Base-by-base conservation (phyloP, 768 basidiomycete species). In the Boletus tylopilopsis region DNA sequence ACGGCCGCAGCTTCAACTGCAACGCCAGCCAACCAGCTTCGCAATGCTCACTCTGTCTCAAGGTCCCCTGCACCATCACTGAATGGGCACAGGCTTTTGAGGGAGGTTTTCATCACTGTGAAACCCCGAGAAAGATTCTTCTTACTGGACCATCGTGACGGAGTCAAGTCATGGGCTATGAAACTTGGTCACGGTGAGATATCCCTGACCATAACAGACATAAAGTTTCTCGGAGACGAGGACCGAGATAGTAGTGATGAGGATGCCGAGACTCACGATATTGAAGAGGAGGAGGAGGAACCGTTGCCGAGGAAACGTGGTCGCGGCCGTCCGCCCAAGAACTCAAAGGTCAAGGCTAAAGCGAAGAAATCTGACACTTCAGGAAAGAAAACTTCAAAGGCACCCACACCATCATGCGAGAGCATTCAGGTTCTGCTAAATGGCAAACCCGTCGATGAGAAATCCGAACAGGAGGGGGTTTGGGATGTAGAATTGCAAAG, bases 111-210 rank as follows among this genome's bases (percentile, higher is more conserved):
- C n/a, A 61, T 85, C 47, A 70, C 67, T 33, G 75, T 81, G n/a
- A 72, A 81, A 41, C 88, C 88, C 11, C 69, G 67, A 10, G 82
- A 78, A 25, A 73, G 90, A 34, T 70, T 70, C 18, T 66, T 91
- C 33, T 70, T 69, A 25, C 70, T 92, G 25, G 82, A 88, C 58
- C 69, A 81, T 47, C 73, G 73, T 36, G 85, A 89, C 45, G 86
- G 88, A 5, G 90, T 91, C 41, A 80, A 77, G 60, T 79, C 69
- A 30, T 91, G 90, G 90, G 79, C 80, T 5, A 70, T 89, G 64
- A 75, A 82, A 40, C 73, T 90, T 29, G 71, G 72, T 10, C 70
- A 71, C 1, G 76, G 73, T 9, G 90, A 91, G 60, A 75, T 75
- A 4, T 74, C 73, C 3, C 45, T 91, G 16, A 64, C 75, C 49